Conservation (phyloP, 2,329 filamentous ascomycete genomes). For the Fusarium nisikadoi region DNA sequence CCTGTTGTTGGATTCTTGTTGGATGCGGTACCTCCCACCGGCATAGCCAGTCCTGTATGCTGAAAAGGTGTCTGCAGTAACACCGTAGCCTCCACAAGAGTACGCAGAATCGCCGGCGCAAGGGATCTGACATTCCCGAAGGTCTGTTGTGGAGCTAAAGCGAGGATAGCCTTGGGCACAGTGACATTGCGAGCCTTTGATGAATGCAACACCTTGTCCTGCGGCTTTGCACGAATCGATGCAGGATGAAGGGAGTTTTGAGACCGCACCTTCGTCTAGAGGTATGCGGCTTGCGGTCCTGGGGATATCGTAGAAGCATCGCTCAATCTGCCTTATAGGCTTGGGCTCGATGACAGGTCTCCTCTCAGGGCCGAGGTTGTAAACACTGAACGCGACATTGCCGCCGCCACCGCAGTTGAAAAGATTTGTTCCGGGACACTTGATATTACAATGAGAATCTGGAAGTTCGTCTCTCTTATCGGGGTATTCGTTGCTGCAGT, state of each 20-base stretch:
- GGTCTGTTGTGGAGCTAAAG: fast-evolving
- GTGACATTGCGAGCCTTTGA: background rate
- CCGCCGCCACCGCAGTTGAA: background rate
- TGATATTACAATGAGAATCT: background rate
- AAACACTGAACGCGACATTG: background rate
- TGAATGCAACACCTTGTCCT: background rate
- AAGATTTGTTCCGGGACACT: background rate
- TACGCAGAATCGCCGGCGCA: background rate
- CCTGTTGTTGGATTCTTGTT: background rate
- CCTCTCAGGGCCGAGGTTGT: background rate
- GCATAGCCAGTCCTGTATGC: background rate
- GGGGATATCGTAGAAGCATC: background rate
- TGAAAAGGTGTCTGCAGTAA: background rate
- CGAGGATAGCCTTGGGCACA: conserved; percentile 7
- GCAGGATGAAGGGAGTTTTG: background rate
- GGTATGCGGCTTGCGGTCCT: background rate
- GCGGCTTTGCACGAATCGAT: background rate
- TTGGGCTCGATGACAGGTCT: fast-evolving
- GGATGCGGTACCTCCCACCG: background rate
- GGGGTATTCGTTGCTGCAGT: background rate
- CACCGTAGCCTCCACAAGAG: background rate
- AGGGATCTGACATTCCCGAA: background rate
- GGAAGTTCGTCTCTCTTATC: background rate
- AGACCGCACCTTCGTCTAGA: fast-evolving
- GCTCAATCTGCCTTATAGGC: background rate